A percentile compares a stretch with the other conserved stretches of the same genome.
Evolutionary conservation across 2,329 filamentous ascomycete species (phyloP).

Genomic region (Graphiopsis chlorocephala): DNA sequence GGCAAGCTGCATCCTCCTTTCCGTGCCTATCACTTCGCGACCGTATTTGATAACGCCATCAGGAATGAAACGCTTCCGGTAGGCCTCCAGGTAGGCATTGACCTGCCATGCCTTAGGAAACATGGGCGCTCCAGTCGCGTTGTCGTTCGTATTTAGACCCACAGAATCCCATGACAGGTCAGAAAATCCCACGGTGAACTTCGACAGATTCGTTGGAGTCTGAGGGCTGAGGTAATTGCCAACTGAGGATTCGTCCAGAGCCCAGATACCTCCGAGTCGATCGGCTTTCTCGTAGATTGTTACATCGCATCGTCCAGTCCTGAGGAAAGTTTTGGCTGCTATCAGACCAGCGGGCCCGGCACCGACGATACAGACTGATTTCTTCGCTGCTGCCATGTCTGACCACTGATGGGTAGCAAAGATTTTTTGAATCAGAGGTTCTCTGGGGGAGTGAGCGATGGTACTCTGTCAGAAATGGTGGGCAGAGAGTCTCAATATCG

Average conservation of each 20-base stretch:
- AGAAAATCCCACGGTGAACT: constrained; percentile 63
- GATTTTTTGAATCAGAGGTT: neutral
- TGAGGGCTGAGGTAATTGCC: constrained; percentile 61
- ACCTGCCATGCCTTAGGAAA: constrained; percentile 77
- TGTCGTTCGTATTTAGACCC: constrained; percentile 25
- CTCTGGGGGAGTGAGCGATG: neutral
- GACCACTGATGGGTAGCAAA: neutral
- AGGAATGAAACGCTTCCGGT: constrained; percentile 58
- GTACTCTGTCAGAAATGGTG: neutral
- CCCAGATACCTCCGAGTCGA: constrained; percentile 77
- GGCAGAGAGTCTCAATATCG: neutral
- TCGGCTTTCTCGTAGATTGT: constrained; percentile 66
- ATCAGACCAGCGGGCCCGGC: constrained; percentile 46
- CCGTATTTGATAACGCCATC: constrained; percentile 49
- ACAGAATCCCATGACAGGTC: constrained; percentile 68
- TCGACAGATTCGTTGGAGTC: constrained; percentile 68
- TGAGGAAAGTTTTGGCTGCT: constrained; percentile 64
- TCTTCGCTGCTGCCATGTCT: constrained; percentile 5
- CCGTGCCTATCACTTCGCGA: constrained; percentile 22
- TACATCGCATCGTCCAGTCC: constrained; percentile 61
- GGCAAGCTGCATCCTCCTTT: neutral
- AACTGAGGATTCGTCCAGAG: constrained; percentile 35
- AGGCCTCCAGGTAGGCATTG: constrained; percentile 67
- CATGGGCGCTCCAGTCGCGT: constrained; percentile 44
- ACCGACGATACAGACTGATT: constrained; percentile 41